Evolutionary conservation across 768 basidiomycete genomes (phyloP), one percentile per base, ranked within the genome.

Genomic region (Rhizopogon sp.): DNA sequence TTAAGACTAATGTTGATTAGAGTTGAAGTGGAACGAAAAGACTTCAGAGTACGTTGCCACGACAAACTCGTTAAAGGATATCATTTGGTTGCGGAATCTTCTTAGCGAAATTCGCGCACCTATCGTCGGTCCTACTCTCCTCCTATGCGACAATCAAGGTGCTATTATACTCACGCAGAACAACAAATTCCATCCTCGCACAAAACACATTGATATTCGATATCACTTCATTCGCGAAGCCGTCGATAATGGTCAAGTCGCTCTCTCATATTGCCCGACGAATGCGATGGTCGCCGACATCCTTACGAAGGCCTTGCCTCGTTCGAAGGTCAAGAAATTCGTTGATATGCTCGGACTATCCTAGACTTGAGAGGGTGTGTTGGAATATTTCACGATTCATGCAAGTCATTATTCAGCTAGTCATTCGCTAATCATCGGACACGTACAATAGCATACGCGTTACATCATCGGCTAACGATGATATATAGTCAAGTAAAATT

Each of bases 181-280:
- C 52, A 53, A 53, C n/a, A 53, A 53, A 25, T 53, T 53, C 10
- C 52, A 53, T 7, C 52, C 31, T 1, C 40, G n/a, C 14, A 53
- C 28, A 1, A 53, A 53, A 5, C 52, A 53, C 29, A 53, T 43
- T 2, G 29, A 53, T 16, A 53, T 53, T 8, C 17, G 28, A 1
- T 53, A 43, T 7, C 52, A 53, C 2, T 53, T 53, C n/a, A 53
- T 53, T 64, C 64, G 22, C 2, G 11, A 43, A 25, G 22, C 42
- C 2, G 11, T 43, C 11, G 20, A 13, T 2, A 10, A 43, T 6
- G 22, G 42, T 1, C 11, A 25, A 6, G 20, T 43, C 11, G 6
- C 6, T 1, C 42, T 43, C 5, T 3, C 13, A 6, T 43, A 43
- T 6, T 43, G 42, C 5, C 42, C 22, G 1, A 43, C 22, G 2